Percentiles rank a stretch among this genome's conserved stretches.
These are phyloP conservation scores for Entomortierella lignicola DNA, from an alignment of 192 early-diverging fungal species.

Conservation along the genomic window DNA sequence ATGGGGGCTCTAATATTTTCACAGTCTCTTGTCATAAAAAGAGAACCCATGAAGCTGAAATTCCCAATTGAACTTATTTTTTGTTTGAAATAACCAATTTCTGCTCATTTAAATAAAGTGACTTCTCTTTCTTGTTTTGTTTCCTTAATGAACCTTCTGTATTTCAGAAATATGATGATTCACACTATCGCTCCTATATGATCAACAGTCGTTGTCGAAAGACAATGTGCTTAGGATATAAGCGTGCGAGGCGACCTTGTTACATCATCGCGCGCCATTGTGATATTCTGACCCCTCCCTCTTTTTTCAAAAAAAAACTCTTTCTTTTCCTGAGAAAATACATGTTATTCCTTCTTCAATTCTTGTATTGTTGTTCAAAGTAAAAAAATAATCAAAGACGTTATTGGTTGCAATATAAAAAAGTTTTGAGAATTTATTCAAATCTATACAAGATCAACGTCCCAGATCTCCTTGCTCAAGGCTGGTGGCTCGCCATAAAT, in stretches of 20 bases:
- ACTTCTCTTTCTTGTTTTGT: slow-evolving; percentile 4
- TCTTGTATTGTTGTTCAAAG: too few relatives aligned
- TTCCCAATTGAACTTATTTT: too few relatives aligned
- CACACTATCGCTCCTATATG: slow-evolving; percentile 29
- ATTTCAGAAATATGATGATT: slow-evolving; percentile 47
- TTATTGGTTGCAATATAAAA: too few relatives aligned
- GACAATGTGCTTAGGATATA: slow-evolving; percentile 37
- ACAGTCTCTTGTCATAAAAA: too few relatives aligned
- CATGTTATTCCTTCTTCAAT: background rate
- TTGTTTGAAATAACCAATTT: too few relatives aligned
- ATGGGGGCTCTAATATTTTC: too few relatives aligned
- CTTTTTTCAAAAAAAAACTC: background rate
- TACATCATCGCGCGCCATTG: slow-evolving; percentile 48
- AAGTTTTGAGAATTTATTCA: too few relatives aligned
- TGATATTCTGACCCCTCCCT: slow-evolving; percentile 37
- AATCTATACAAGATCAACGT: slow-evolving; percentile 50
- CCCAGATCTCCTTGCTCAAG: slow-evolving; percentile 45
- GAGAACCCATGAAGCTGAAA: too few relatives aligned
- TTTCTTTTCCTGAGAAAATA: background rate
- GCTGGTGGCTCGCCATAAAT: slow-evolving; percentile 48
- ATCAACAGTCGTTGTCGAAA: slow-evolving; percentile 33
- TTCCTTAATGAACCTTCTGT: slow-evolving; percentile 35
- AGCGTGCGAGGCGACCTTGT: slow-evolving; percentile 53
- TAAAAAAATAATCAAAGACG: too few relatives aligned
- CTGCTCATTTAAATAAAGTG: background rate